A percentile compares a stretch with the other conserved stretches of the same genome.
Conservation (phyloP, 106 monocot species). For the Apostasia ramifera region DNA sequence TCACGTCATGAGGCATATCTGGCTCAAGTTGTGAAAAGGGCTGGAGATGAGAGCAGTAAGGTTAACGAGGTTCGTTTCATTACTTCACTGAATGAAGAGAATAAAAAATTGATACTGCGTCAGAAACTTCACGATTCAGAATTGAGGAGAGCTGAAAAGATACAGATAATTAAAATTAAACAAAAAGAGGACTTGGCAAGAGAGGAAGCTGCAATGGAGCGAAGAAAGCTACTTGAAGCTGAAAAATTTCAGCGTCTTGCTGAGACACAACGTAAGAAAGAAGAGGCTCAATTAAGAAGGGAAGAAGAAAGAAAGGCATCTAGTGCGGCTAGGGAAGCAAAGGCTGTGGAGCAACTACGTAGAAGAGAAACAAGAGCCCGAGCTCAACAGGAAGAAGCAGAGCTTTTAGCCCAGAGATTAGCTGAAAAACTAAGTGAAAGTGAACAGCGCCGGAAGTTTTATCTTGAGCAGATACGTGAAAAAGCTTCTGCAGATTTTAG, state of each 20-base stretch:
- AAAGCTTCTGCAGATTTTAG: conserved; percentile 95
- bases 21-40: conserved; percentile 86
- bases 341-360: conserved; percentile 71
- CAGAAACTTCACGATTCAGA: conserved; percentile 95
- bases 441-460: conserved; percentile 88
- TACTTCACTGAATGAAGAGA: conserved; percentile 96
- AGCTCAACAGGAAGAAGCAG: conserved; percentile 95
- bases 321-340: conserved; percentile 93
- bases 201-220: conserved; percentile 93
- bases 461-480: conserved; percentile 97
- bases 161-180: conserved; percentile 80
- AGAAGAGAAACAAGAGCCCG: conserved; percentile 84
- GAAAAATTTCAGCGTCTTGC: conserved; percentile 93
- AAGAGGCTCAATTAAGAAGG: conserved; percentile 90
- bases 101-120: conserved; percentile 82
- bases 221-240: conserved; percentile 94
- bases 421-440: conserved; percentile 94
- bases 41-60: conserved; percentile 98
- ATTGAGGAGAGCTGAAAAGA: conserved; percentile 87
- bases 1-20: conserved; percentile 92
- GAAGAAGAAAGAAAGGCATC: conserved; percentile 97
- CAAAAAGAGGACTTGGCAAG: conserved; percentile 89
- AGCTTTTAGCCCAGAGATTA: conserved; percentile 82
- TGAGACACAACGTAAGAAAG: conserved; percentile 86
- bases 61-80: conserved; percentile 98